phyloP scores from a whole-genome alignment of 805 yeast genomes.

The Wickerhamomyces canadensis region DNA sequence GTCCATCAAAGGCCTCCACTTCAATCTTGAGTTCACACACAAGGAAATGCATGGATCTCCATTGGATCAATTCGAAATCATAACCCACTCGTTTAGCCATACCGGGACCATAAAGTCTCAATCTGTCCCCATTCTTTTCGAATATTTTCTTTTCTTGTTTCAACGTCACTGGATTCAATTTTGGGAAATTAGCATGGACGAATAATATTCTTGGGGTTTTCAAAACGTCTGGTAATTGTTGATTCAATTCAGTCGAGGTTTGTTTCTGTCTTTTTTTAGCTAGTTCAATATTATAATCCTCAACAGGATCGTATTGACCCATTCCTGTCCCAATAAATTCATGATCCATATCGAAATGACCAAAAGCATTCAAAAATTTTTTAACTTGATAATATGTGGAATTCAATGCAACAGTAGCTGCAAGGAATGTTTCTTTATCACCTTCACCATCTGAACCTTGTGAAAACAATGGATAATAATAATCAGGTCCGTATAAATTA shows the following conservation, averaged over 20 bases:
- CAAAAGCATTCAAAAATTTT: conserved; percentile 49
- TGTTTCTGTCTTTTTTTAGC: conserved; percentile 19
- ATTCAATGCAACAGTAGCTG: conserved; percentile 51
- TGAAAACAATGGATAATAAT: conserved; percentile 49
- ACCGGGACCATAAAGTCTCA: conserved; percentile 55
- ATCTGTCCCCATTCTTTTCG: conserved; percentile 39
- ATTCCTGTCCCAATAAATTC: conserved; percentile 53
- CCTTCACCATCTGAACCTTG: conserved; percentile 53
- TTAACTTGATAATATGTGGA: conserved; percentile 59
- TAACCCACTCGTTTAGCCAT: conserved; percentile 45
- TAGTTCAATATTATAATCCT: conserved; percentile 35
- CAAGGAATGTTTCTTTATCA: conserved; percentile 58
- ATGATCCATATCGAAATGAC: conserved; percentile 37
- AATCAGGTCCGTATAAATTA: conserved; percentile 1
- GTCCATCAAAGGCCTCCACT: conserved; percentile 38
- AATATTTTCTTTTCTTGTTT: conserved; percentile 36
- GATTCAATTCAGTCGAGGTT: conserved; percentile 11
- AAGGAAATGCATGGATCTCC: conserved; percentile 51
- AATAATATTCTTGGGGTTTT: conserved; percentile 37
- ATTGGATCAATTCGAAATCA: conserved; percentile 54
- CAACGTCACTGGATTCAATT: conserved; percentile 56
- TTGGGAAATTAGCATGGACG: conserved; percentile 64
- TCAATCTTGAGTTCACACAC: conserved; percentile 46
- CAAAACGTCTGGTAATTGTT: conserved; percentile 10
- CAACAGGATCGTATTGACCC: conserved; percentile 58